Evolutionary conservation across 495 filamentous ascomycete species (phyloP), one percentile per base, ranked within the genome.

Genomic region (Talaromyces adpressus): DNA sequence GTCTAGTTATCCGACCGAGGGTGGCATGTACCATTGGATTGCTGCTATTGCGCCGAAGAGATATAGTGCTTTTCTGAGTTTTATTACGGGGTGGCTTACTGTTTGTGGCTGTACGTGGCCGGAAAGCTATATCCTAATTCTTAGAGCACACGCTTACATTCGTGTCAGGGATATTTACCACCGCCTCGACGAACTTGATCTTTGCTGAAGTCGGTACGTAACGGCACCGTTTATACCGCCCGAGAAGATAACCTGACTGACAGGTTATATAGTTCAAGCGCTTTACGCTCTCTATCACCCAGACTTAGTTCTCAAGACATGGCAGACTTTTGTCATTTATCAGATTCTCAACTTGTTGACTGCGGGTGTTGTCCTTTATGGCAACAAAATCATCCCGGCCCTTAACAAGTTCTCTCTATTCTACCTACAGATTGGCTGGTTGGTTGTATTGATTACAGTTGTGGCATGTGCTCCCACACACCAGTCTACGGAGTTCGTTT

Each of bases 381-480:
- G 74, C 6, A 77, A 77, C 47, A 68, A 69, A 1, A 74, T 72
- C 22, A 72, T 77, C 52, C 74, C 73, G 6, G 12, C 52, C 8
- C 73, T 77, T 39, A 77, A 75, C 47, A 75, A 73, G n/a, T 77
- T 77, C 27, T 75, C 74, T 2, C 63, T 90, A 67, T 84, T 87
- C 63, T 80, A 92, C 16, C 79, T 89, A 45, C 72, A 77, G 32
- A 59, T 92, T n/a, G 82, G 81, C 11, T 90, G 90, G 51, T 79
- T 87, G 14, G 70, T 89, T n/a, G 75, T 90, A 18, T 87, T 88
- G 45, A 84, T 92, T 16, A 77, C 91, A 25, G 88, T 92, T 4
- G 82, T 86, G 52, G 86, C 85, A 0, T 79, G 68, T 30, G 75
- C 71, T 1, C 70, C 74, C 0, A 72, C 69, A 0, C 85, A 88